These are phyloP conservation scores for Paradendryphiella salina DNA, from an alignment of 2,329 filamentous ascomycete species.

Conservation along the genomic window DNA sequence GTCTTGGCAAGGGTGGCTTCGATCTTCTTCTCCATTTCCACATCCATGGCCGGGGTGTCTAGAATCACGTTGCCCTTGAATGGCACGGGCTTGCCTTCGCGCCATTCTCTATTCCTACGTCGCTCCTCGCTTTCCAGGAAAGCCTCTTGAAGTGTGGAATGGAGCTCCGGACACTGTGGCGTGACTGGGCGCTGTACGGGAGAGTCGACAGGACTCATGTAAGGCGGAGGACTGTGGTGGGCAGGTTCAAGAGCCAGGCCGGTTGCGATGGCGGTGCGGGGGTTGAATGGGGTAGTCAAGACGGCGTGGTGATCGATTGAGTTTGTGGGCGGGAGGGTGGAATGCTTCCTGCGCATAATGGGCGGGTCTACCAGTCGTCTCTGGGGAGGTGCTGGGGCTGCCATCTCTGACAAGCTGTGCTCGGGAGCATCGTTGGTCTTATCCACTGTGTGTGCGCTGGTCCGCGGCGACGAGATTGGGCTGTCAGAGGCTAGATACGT, in stretches of 20 bases:
- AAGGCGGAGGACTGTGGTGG: conserved; percentile 41
- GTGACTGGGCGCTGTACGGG: conserved; percentile 40
- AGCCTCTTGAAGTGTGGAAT: conserved; percentile 32
- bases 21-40: conserved; percentile 63
- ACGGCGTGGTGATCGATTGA: conserved; percentile 40
- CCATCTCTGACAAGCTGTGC: conserved; percentile 34
- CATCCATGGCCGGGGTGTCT: conserved; percentile 50
- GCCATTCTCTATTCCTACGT: conserved; percentile 54
- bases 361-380: conserved; percentile 41
- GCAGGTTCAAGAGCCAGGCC: conserved; percentile 28
- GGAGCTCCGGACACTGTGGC: conserved; percentile 30
- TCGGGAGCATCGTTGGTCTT: conserved; percentile 36
- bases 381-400: conserved; percentile 34
- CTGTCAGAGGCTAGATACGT: conserved; percentile 60
- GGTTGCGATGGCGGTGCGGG: conserved; percentile 20
- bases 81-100: conserved; percentile 53
- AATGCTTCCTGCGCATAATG: conserved; percentile 38
- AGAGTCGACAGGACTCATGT: conserved; percentile 46
- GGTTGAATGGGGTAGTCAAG: conserved; percentile 41
- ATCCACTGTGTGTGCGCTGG: conserved; percentile 31
- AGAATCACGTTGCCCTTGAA: conserved; percentile 43
- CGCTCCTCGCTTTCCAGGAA: conserved; percentile 47
- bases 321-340: conserved; percentile 26
- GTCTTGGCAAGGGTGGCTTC: conserved; percentile 64
- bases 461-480: conserved; percentile 46